Base-by-base conservation (phyloP, 2,329 filamentous ascomycete genomes). In the Hirsutella rhossiliensis region DNA sequence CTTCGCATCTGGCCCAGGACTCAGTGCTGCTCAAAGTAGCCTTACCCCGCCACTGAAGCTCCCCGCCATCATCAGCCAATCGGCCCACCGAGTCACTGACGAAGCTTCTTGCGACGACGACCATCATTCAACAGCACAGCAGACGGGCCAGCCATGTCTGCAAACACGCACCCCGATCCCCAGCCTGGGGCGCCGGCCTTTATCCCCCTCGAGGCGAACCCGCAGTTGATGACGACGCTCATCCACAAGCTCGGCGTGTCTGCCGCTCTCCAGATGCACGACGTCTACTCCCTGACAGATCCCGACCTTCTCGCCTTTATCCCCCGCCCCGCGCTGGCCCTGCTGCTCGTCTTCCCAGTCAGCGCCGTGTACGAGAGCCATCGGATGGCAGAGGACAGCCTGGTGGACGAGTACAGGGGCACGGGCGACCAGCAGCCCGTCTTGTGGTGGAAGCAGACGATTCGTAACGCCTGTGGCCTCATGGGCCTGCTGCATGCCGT, bases 391-490 rank as follows among this genome's bases (percentile, higher is more conserved):
- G 89, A 95, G 68, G 89, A 96, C 65, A 67, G 68, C 42, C 60
- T 72, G 19, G 67, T 69, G 37, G 52, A 67, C 2, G 76, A 80
- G 34, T 95, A 95, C 67, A 59, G 62, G 0, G 84, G 82, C 38
- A 72, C 69, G 17, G 88, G 88, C 1, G 65, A 73, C 1, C 58
- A 56, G 0, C 87, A 96, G 58, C 82, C 86, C 5, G 86, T 96
- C 0, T 57, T 94, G 8, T 98, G 90, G 92, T 97, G 89, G 73
- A 84, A 79, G 54, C 90, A 97, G 68, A 97, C 89, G 0, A 96
- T 97, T 55, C 77, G 84, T 48, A 94, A 97, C 60, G 87, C 90
- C 1, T 97, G 90, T 62, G 90, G 90, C 0, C 67, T 95, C 38
- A 95, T 96, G 69, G 92, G 85, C 0, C 65, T 97, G 27, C 62